phyloP scores from a whole-genome alignment of 495 filamentous ascomycete genomes.

The Glutinoglossum americanum region DNA sequence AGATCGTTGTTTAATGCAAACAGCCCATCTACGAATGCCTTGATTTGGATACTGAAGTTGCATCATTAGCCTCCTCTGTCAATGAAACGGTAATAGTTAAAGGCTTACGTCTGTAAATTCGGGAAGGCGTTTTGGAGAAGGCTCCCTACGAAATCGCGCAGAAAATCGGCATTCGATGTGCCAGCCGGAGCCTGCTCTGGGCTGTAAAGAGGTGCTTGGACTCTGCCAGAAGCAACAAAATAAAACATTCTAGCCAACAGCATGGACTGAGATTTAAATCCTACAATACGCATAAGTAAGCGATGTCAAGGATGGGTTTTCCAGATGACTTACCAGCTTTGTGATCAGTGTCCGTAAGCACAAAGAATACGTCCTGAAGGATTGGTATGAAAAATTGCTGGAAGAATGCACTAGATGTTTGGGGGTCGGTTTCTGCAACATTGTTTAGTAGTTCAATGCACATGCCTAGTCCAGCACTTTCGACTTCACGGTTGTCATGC shows the following conservation, averaged over 20 bases:
- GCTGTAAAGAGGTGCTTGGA: slow-evolving; percentile 72
- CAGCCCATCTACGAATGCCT: slow-evolving; percentile 65
- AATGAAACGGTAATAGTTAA: background rate
- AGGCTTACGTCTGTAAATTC: slow-evolving; percentile 70
- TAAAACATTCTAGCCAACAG: slow-evolving; percentile 90
- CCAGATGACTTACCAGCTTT: slow-evolving; percentile 46
- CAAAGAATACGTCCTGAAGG: slow-evolving; percentile 95
- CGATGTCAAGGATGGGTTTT: background rate
- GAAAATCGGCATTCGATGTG: slow-evolving; percentile 74
- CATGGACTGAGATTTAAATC: slow-evolving; percentile 91
- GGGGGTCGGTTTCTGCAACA: slow-evolving; percentile 73
- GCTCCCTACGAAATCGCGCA: slow-evolving; percentile 62
- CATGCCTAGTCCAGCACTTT: slow-evolving; percentile 96
- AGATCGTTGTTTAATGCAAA: slow-evolving; percentile 66
- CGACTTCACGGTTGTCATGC: slow-evolving; percentile 95
- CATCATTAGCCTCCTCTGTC: background rate
- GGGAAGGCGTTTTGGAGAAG: slow-evolving; percentile 82
- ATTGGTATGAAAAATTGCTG: slow-evolving; percentile 89
- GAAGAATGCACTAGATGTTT: slow-evolving; percentile 87
- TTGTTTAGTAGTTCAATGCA: slow-evolving; percentile 95
- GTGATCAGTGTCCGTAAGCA: slow-evolving; percentile 91
- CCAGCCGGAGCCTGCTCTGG: slow-evolving; percentile 62
- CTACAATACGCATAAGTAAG: slow-evolving; percentile 18
- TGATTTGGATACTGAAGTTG: slow-evolving; percentile 50
- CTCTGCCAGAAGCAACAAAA: slow-evolving; percentile 68